A percentile compares a stretch with the other conserved stretches of the same genome.
Evolutionary conservation across 345 rosid genomes (phyloP).

Genomic region (Erodium maritimum): DNA sequence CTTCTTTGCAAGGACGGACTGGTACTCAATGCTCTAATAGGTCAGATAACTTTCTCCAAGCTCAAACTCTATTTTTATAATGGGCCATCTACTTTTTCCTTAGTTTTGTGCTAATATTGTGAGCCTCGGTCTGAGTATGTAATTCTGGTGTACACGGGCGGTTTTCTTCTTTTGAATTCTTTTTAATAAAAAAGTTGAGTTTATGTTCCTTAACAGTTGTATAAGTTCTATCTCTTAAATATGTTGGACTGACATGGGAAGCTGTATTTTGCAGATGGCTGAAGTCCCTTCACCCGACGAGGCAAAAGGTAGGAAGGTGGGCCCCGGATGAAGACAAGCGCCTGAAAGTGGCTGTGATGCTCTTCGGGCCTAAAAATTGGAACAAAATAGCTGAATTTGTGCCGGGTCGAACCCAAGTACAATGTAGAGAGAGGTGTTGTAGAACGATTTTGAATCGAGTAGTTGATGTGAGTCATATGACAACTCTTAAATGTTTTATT

Average conservation of each 20-base stretch:
- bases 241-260: background rate
- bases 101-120: background rate
- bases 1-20: conserved; percentile 49
- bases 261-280: conserved; percentile 50
- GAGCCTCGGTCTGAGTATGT: background rate
- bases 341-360: conserved; percentile 61
- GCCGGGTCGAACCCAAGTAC: conserved; percentile 65
- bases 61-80: background rate
- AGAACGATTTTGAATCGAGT: conserved; percentile 2
- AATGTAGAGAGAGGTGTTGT: conserved; percentile 74
- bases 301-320: conserved; percentile 52
- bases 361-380: conserved; percentile 84
- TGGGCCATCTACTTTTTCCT: background rate
- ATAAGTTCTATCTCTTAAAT: background rate
- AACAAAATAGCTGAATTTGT: conserved; percentile 63
- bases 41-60: conserved; percentile 29
- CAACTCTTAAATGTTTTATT: conserved; percentile 6
- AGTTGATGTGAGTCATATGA: conserved; percentile 23
- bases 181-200: too few species aligned
- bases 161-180: background rate
- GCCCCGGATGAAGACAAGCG: conserved; percentile 52
- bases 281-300: conserved; percentile 54
- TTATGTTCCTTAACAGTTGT: background rate
- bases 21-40: conserved; percentile 90
- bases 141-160: background rate